These are phyloP conservation scores for Coccomyxa subellipsoidea DNA, from an alignment of 163 green algal genomes.

Conservation along the genomic window DNA sequence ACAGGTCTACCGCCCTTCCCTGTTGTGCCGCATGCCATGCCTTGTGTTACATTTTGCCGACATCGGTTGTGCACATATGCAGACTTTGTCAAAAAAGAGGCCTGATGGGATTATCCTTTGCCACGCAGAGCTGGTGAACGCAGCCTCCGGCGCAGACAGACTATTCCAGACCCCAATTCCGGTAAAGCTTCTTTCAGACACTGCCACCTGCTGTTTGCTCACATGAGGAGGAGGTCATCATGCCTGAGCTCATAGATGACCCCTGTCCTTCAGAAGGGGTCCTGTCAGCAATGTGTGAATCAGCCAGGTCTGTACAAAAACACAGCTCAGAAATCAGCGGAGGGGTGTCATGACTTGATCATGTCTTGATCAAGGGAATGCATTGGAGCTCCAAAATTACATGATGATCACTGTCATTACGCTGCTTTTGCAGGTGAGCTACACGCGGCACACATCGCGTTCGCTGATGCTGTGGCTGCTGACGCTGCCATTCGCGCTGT, in stretches of 20 bases:
- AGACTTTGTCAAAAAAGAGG: neutral
- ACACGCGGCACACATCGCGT: constrained; percentile 14
- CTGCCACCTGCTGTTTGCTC: neutral
- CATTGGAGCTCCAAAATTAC: neutral
- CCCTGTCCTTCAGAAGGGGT: too few relatives aligned
- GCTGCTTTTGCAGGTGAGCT: neutral
- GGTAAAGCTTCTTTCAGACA: neutral
- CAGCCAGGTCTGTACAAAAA: too few relatives aligned
- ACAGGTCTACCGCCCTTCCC: neutral
- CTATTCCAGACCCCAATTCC: constrained; percentile 13
- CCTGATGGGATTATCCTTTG: neutral
- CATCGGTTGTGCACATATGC: too few relatives aligned
- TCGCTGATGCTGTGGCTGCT: constrained; percentile 19
- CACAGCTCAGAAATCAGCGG: too few relatives aligned
- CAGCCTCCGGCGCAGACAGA: neutral
- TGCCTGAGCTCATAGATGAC: too few relatives aligned
- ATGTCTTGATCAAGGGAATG: too few relatives aligned
- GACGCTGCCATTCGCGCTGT: constrained; percentile 20
- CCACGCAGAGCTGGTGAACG: neutral
- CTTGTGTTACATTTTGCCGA: too few relatives aligned
- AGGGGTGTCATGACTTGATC: too few relatives aligned
- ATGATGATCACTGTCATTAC: too few relatives aligned
- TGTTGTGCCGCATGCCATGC: too few relatives aligned
- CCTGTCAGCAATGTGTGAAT: too few relatives aligned
- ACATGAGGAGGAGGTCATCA: too few relatives aligned